These are phyloP conservation scores for Pleurotus tuber-regium DNA, from an alignment of 768 basidiomycete species.

Conservation along the genomic window DNA sequence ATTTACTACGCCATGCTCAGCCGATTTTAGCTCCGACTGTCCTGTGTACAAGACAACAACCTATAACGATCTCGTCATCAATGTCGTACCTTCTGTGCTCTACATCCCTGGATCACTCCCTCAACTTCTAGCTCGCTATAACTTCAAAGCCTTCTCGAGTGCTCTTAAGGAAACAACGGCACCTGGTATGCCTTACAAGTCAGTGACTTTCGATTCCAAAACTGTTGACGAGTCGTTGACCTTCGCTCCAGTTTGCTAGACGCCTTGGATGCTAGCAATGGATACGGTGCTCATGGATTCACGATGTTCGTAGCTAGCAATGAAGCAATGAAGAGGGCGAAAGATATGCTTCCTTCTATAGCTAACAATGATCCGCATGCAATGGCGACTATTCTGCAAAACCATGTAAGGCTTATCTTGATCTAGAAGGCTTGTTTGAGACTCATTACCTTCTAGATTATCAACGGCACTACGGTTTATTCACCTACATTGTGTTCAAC, in stretches of 20 bases:
- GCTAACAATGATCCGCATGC: constrained; percentile 36
- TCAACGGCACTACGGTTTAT: constrained; percentile 56
- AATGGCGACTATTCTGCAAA: constrained; percentile 36
- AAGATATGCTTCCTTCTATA: constrained; percentile 25
- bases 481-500: constrained; percentile 30
- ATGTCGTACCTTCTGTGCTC: constrained; percentile 41
- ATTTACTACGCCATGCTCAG: background rate
- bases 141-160: constrained; percentile 25
- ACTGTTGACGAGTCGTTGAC: background rate
- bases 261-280: constrained; percentile 7
- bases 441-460: constrained; percentile 26
- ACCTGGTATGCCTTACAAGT: constrained; percentile 2
- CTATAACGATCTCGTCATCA: constrained; percentile 38
- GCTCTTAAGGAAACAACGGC: constrained; percentile 4
- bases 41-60: constrained; percentile 31
- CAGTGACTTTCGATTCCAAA: constrained; percentile 7
- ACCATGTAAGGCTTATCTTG: constrained; percentile 39
- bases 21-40: constrained; percentile 27
- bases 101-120: constrained; percentile 34
- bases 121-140: constrained; percentile 30
- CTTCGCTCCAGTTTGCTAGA: background rate
- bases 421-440: background rate
- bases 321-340: constrained; percentile 29
- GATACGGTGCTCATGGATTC: constrained; percentile 31
- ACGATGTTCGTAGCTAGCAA: constrained; percentile 56